Conservation (phyloP, 225 moss, liverwort and hornwort species). For the Bryoerythrophyllum caledonicum region DNA sequence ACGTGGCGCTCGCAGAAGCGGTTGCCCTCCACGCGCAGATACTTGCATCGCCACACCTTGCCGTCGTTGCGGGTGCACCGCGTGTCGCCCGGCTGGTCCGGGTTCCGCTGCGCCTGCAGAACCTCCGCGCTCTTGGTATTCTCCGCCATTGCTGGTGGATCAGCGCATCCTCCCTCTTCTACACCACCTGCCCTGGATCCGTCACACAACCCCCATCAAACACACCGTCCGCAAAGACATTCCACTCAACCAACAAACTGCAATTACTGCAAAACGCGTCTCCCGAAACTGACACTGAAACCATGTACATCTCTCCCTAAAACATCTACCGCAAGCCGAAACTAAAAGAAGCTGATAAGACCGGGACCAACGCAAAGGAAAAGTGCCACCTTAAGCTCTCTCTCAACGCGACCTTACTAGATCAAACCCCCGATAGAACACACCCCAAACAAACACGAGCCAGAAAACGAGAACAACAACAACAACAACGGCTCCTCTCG, state of each 20-base stretch:
- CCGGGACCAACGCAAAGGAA: background rate
- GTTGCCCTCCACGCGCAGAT: conserved; percentile 37
- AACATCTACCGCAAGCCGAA: conserved; percentile 15
- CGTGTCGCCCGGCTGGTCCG: conserved; percentile 47
- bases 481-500: background rate
- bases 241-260: background rate
- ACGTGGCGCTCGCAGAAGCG: conserved; percentile 66
- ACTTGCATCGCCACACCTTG: conserved; percentile 79
- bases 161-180: conserved; percentile 43
- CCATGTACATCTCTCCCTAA: too few species aligned
- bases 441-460: background rate
- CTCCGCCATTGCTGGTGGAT: conserved; percentile 40
- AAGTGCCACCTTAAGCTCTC: background rate
- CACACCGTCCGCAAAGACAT: background rate
- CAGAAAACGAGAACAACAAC: too few species aligned
- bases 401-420: background rate
- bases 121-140: conserved; percentile 48
- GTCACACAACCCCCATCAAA: conserved; percentile 9
- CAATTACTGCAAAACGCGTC: background rate
- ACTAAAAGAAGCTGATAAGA: background rate
- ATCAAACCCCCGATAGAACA: background rate
- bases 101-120: conserved; percentile 47
- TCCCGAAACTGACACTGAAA: background rate
- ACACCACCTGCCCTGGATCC: conserved; percentile 10
- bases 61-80: conserved; percentile 87